Conservation (phyloP, 495 filamentous ascomycete species). For the Hyaloscypha variabilis region DNA sequence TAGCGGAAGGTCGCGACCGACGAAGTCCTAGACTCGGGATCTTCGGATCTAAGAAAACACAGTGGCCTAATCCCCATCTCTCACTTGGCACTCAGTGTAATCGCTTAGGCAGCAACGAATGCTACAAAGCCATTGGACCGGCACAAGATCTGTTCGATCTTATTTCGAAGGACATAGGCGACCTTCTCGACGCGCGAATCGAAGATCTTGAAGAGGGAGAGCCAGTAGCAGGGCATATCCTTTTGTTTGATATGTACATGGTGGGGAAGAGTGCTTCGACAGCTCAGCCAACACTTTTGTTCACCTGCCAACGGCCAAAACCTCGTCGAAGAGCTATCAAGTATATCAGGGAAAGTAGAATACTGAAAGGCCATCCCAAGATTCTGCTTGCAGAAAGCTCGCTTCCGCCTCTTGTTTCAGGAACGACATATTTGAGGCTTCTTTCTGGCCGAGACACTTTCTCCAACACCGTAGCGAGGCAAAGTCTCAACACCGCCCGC, state of each 20-base stretch:
- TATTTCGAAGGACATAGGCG: background rate
- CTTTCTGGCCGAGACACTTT: too few species aligned
- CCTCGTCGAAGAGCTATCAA: constrained; percentile 8
- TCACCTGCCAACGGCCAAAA: constrained; percentile 9
- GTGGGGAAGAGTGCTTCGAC: background rate
- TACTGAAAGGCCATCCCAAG: constrained; percentile 11
- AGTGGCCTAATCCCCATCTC: constrained; percentile 11
- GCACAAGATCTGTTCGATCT: constrained; percentile 3
- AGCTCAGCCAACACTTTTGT: constrained; percentile 1
- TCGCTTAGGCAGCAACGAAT: background rate
- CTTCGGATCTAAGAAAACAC: too few species aligned
- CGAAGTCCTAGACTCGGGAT: too few species aligned
- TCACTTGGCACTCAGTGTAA: background rate
- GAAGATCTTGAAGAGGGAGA: constrained; percentile 7
- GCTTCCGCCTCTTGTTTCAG: background rate
- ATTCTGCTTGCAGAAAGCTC: background rate
- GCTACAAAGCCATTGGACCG: constrained; percentile 11
- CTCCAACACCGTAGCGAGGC: too few species aligned
- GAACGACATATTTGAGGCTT: too few species aligned
- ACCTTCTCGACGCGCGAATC: constrained; percentile 14
- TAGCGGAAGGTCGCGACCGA: too few species aligned
- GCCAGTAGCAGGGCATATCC: constrained; percentile 4
- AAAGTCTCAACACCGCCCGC: too few species aligned
- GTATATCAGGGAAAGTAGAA: constrained; percentile 8
- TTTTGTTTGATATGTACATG: constrained; percentile 17